A percentile compares a stretch with the other conserved stretches of the same genome.
Conservation (phyloP, 192 early-diverging fungal species). For the Paraglomus brasilianum region DNA sequence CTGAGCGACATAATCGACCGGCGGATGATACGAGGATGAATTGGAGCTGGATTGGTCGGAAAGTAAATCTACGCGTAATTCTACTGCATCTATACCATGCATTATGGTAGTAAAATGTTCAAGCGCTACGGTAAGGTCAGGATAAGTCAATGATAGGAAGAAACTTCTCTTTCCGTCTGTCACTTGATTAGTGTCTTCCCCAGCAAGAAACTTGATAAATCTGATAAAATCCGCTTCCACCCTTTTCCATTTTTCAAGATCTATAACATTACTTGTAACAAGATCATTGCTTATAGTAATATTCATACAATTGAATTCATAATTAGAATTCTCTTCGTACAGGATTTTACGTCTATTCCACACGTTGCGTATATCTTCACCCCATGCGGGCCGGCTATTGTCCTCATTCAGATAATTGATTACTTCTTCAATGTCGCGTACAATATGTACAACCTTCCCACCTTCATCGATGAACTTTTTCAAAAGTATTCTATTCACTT, state of each 20-base stretch:
- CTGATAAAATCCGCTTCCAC: conserved; percentile 75
- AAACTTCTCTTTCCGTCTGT: conserved; percentile 49
- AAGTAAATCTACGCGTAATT: conserved; percentile 91
- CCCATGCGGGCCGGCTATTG: conserved; percentile 79
- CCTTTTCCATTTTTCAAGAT: conserved; percentile 60
- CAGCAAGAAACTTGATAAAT: conserved; percentile 69
- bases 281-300: too few relatives aligned
- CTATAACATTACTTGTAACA: conserved; percentile 35
- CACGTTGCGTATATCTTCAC: conserved; percentile 75
- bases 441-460: conserved; percentile 77
- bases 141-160: conserved; percentile 87
- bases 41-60: conserved; percentile 30
- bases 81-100: conserved; percentile 85
- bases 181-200: conserved; percentile 36
- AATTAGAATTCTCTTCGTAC: conserved; percentile 77
- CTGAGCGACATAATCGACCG: conserved; percentile 65
- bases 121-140: conserved; percentile 55
- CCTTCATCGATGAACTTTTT: conserved; percentile 55
- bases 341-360: conserved; percentile 75
- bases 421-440: conserved; percentile 77
- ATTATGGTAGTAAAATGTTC: conserved; percentile 59
- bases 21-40: conserved; percentile 32
- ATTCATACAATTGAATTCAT: conserved; percentile 76
- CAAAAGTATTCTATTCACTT: conserved; percentile 64
- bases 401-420: conserved; percentile 78